These are phyloP conservation scores for Phytopythium kandeliae DNA, from an alignment of 352 stramenopile genomes.

Conservation along the genomic window DNA sequence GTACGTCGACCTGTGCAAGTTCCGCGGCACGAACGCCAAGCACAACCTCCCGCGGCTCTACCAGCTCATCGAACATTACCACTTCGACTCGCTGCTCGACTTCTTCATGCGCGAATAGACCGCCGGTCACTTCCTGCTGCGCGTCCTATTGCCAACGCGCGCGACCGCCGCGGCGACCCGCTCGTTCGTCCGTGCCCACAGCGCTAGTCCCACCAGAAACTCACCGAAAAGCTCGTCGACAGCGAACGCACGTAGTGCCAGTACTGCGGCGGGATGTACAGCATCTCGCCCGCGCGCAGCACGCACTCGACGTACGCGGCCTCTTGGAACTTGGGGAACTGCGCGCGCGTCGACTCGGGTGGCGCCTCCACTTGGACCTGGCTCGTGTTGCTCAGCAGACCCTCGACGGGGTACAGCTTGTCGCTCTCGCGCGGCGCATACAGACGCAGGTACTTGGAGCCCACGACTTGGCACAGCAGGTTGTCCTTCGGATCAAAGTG, in stretches of 20 bases:
- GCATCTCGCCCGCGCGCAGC: constrained; percentile 63
- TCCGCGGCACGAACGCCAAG: constrained; percentile 71
- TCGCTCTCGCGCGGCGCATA: constrained; percentile 63
- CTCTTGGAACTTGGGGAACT: constrained; percentile 46
- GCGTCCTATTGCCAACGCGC: no score
- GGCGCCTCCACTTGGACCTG: constrained; percentile 59
- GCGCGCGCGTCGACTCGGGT: constrained; percentile 13
- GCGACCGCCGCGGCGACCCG: no score
- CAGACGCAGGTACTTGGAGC: constrained; percentile 77
- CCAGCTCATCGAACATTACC: constrained; percentile 78
- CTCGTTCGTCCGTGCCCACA: neutral
- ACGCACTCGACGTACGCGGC: constrained; percentile 69
- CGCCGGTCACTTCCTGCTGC: neutral
- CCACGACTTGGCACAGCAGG: constrained; percentile 83
- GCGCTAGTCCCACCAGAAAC: constrained; percentile 63
- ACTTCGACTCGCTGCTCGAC: constrained; percentile 69
- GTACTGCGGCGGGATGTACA: constrained; percentile 85
- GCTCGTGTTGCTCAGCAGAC: constrained; percentile 82
- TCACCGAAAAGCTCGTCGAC: constrained; percentile 75
- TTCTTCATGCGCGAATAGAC: constrained; percentile 64
- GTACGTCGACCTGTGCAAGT: constrained; percentile 84
- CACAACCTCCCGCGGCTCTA: constrained; percentile 64
- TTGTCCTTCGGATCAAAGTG: constrained; percentile 91
- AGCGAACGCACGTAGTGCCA: constrained; percentile 89
- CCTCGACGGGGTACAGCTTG: constrained; percentile 80